Percentiles rank a stretch among this genome's conserved stretches.
phyloP scores from a whole-genome alignment of 73 alveolate species.

The Blepharisma japonicum region DNA sequence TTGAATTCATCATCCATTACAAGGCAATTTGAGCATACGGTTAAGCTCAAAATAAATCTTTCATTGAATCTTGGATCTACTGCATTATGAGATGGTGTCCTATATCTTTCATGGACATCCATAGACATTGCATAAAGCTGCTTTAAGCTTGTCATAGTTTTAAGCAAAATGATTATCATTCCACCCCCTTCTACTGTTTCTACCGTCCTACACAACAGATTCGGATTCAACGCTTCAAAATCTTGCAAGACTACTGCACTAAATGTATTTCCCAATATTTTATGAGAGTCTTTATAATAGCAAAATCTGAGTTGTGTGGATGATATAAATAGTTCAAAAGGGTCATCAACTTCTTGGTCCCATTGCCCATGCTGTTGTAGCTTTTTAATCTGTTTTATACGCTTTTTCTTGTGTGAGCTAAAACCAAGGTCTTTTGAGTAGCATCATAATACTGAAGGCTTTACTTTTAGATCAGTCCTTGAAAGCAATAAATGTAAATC shows the following conservation, averaged over 20 bases:
- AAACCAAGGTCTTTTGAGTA: constrained; percentile 92
- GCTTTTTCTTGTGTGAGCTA: constrained; percentile 96
- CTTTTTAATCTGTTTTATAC: constrained; percentile 94
- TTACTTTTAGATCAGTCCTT: constrained; percentile 76
- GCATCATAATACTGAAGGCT: constrained; percentile 97
- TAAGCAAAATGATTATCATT: constrained; percentile 84
- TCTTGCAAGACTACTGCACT: constrained; percentile 96
- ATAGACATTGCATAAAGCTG: constrained; percentile 94
- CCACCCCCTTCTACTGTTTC: constrained; percentile 99
- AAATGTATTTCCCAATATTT: constrained; percentile 97
- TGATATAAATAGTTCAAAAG: constrained; percentile 96
- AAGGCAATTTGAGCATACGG: constrained; percentile 79
- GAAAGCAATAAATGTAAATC: constrained; percentile 91
- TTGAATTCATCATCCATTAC: constrained; percentile 99
- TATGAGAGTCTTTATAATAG: constrained; percentile 98
- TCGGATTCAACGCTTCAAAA: constrained; percentile 99
- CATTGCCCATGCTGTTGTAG: constrained; percentile 59
- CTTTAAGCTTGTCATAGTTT: constrained; percentile 95
- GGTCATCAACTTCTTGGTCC: constrained; percentile 95
- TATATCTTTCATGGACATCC: constrained; percentile 96
- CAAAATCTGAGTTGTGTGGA: constrained; percentile 97
- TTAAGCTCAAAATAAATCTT: constrained; percentile 87
- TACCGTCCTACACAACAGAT: constrained; percentile 96
- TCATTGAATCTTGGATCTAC: constrained; percentile 99
- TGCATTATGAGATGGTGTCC: constrained; percentile 87